These are phyloP conservation scores for Tetracladium setigerum DNA, from an alignment of 495 filamentous ascomycete genomes.

Conservation along the genomic window DNA sequence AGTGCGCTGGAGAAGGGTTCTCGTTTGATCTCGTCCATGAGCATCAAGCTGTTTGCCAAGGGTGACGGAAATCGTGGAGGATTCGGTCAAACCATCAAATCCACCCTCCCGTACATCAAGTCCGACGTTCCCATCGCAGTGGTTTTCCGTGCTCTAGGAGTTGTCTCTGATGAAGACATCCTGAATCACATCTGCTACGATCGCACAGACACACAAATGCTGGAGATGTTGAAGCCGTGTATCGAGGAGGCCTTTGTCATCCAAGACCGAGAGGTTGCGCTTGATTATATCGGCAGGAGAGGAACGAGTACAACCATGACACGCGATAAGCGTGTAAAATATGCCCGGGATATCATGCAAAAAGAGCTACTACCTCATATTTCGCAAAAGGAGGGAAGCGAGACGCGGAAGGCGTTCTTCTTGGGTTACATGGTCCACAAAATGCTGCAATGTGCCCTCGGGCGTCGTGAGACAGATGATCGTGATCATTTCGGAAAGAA, in stretches of 20 bases:
- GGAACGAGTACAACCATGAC: constrained; percentile 67
- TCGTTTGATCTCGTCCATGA: constrained; percentile 80
- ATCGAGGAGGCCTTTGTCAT: constrained; percentile 95
- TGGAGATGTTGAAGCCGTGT: constrained; percentile 94
- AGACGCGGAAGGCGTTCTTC: constrained; percentile 96
- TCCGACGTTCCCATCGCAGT: constrained; percentile 87
- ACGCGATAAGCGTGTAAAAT: constrained; percentile 79
- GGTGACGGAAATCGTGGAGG: constrained; percentile 68
- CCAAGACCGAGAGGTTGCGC: constrained; percentile 89
- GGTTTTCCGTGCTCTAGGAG: constrained; percentile 89
- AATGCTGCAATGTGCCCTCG: constrained; percentile 83
- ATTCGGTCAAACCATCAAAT: constrained; percentile 81
- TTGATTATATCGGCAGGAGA: constrained; percentile 94
- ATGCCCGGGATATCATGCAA: constrained; percentile 88
- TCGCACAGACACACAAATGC: constrained; percentile 88
- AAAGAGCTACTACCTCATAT: constrained; percentile 97
- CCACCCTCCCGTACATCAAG: constrained; percentile 87
- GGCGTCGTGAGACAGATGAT: constrained; percentile 87
- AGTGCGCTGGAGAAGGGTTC: constrained; percentile 96
- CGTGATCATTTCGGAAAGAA: constrained; percentile 99
- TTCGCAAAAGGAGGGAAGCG: constrained; percentile 90
- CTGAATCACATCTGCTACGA: constrained; percentile 97
- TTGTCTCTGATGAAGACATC: constrained; percentile 97
- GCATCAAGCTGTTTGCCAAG: constrained; percentile 80
- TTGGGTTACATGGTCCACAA: constrained; percentile 97